Conservation (phyloP, 2,329 filamentous ascomycete genomes). For the Huntiella moniliformis region DNA sequence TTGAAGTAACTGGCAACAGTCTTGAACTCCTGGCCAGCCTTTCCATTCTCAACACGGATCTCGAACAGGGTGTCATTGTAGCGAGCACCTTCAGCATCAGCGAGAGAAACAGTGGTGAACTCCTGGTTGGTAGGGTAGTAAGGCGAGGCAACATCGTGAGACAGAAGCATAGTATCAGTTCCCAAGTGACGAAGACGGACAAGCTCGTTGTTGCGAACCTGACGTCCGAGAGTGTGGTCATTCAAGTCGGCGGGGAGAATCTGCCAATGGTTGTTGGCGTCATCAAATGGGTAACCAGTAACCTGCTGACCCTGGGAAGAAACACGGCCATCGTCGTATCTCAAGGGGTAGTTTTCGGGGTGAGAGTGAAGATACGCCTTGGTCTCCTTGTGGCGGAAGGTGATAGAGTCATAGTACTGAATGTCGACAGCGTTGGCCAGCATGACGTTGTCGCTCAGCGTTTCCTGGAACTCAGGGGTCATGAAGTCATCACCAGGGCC, state of each 20-base stretch:
- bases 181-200: constrained; percentile 72
- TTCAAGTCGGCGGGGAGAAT: constrained; percentile 52
- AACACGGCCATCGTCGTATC: constrained; percentile 92
- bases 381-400: constrained; percentile 89
- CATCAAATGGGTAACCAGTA: constrained; percentile 92
- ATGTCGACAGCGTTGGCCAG: constrained; percentile 69
- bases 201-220: constrained; percentile 66
- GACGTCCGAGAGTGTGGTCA: constrained; percentile 27
- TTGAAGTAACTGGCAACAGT: constrained; percentile 88
- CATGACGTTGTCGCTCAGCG: constrained; percentile 86
- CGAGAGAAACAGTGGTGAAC: constrained; percentile 64
- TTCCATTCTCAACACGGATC: constrained; percentile 73
- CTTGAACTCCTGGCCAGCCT: constrained; percentile 67
- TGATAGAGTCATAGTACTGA: constrained; percentile 76
- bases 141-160: constrained; percentile 92
- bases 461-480: constrained; percentile 96
- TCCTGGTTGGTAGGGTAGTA: constrained; percentile 97
- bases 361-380: constrained; percentile 94
- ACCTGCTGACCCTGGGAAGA: constrained; percentile 97
- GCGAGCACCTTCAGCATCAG: constrained; percentile 54
- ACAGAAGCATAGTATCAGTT: constrained; percentile 72
- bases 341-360: constrained; percentile 68
- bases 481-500: constrained; percentile 97
- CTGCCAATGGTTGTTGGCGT: constrained; percentile 98
- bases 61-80: constrained; percentile 87